Evolutionary conservation across 148 eudicot species (phyloP).

Genomic region (Tetragonia tetragonoides): DNA sequence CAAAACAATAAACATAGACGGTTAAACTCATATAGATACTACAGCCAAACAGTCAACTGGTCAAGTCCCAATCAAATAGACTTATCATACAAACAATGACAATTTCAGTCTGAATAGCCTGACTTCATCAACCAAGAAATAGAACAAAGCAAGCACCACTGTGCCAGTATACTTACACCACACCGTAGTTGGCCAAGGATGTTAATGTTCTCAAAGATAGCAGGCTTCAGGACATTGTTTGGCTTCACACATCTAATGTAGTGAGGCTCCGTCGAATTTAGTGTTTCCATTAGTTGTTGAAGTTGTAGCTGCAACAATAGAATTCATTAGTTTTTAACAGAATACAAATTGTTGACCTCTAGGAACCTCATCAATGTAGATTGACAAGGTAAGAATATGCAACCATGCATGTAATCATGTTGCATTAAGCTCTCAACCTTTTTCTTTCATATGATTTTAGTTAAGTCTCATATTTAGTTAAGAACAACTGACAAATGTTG

Average conservation of each 20-base stretch:
- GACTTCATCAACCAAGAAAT: not conserved
- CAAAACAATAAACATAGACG: slow-evolving; percentile 16
- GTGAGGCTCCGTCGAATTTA: slow-evolving; percentile 94
- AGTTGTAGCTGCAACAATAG: slow-evolving; percentile 81
- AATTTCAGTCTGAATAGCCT: not conserved
- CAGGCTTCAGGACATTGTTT: slow-evolving; percentile 88
- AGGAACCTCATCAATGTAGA: not conserved
- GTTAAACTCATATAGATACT: not conserved
- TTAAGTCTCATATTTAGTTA: not conserved
- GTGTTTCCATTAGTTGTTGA: slow-evolving; percentile 96
- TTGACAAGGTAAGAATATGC: slow-evolving; percentile 6
- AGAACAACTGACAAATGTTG: not conserved
- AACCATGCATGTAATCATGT: not conserved
- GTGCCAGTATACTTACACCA: slow-evolving; percentile 74
- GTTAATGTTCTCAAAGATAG: slow-evolving; percentile 87
- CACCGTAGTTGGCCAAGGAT: slow-evolving; percentile 91
- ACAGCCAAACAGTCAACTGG: not conserved
- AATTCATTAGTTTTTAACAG: slow-evolving; percentile 8
- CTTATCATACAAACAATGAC: not conserved
- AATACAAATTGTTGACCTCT: not conserved
- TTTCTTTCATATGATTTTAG: not conserved
- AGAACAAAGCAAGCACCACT: slow-evolving; percentile 13
- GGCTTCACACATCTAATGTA: slow-evolving; percentile 99
- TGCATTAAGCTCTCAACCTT: not conserved
- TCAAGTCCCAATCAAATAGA: not conserved